phyloP scores from a whole-genome alignment of 441 rosid genomes.

The Bocquillonia castaneifolia region DNA sequence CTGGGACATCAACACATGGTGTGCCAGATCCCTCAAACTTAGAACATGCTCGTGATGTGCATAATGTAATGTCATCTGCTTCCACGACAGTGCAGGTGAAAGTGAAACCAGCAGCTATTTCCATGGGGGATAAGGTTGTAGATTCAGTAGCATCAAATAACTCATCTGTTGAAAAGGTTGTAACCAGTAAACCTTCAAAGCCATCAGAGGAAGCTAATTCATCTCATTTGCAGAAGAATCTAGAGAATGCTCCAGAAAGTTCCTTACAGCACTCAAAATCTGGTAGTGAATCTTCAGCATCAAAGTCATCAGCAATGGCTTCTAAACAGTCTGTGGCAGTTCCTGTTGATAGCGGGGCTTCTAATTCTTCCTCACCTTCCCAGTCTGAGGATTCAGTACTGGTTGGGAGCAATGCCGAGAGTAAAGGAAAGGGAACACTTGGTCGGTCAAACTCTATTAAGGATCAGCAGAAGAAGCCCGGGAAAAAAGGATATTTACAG shows the following conservation, averaged over 20 bases:
- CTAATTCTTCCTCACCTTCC: slow-evolving; percentile 21
- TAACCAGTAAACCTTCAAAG: slow-evolving; percentile 34
- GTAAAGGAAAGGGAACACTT: slow-evolving; percentile 37
- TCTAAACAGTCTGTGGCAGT: slow-evolving; percentile 30
- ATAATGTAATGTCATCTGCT: slow-evolving; percentile 34
- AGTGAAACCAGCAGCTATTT: slow-evolving; percentile 38
- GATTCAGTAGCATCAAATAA: slow-evolving; percentile 23
- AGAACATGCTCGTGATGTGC: slow-evolving; percentile 46
- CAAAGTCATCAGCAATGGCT: slow-evolving; percentile 33
- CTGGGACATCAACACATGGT: slow-evolving; percentile 38
- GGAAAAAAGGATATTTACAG: slow-evolving; percentile 42
- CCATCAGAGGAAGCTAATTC: slow-evolving; percentile 34
- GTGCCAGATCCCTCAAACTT: slow-evolving; percentile 32
- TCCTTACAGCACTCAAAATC: slow-evolving; percentile 37
- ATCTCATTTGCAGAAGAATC: slow-evolving; percentile 33
- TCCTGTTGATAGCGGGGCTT: slow-evolving; percentile 23
- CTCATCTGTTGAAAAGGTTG: slow-evolving; percentile 43
- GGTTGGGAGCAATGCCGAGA: slow-evolving; percentile 27
- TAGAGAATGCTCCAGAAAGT: slow-evolving; percentile 38
- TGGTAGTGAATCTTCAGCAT: slow-evolving; percentile 33
- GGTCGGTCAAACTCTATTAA: slow-evolving; percentile 50
- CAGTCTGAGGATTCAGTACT: slow-evolving; percentile 31
- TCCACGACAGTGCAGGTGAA: slow-evolving; percentile 41
- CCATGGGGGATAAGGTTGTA: slow-evolving; percentile 21
- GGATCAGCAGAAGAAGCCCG: slow-evolving; percentile 44